Conservation (phyloP, 164 flowering plant genomes). For the Saururus chinensis region DNA sequence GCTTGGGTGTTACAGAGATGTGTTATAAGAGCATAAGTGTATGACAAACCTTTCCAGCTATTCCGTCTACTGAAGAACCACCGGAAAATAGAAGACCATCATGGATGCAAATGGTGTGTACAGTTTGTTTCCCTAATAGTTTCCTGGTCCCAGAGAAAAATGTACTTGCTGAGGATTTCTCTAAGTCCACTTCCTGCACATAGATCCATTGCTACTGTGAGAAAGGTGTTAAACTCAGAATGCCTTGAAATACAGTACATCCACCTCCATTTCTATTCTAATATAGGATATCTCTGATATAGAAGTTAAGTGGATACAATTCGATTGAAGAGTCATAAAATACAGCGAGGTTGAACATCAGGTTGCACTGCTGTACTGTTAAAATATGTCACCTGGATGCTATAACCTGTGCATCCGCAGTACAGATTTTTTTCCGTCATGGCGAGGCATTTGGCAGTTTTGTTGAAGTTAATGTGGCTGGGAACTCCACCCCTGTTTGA, state of each 20-base stretch:
- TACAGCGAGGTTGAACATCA: not conserved
- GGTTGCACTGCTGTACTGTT: too few species aligned
- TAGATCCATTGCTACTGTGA: not conserved
- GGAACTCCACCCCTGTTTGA: constrained; percentile 50
- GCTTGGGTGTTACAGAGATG: too few species aligned
- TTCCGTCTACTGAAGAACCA: constrained; percentile 62
- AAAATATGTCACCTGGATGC: constrained; percentile 40
- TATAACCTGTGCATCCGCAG: constrained; percentile 58
- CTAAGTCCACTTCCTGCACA: constrained; percentile 52
- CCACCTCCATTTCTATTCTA: not conserved
- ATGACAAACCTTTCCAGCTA: constrained; percentile 61
- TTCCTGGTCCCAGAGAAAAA: constrained; percentile 59
- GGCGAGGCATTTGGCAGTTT: constrained; percentile 44
- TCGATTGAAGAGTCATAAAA: too few species aligned
- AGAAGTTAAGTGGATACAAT: too few species aligned
- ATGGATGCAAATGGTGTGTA: constrained; percentile 30
- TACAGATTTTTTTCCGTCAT: constrained; percentile 38
- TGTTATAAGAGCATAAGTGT: not conserved
- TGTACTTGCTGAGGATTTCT: constrained; percentile 24
- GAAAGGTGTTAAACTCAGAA: not conserved
- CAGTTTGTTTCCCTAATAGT: constrained; percentile 51
- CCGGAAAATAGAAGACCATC: constrained; percentile 41
- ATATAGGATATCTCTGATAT: too few species aligned
- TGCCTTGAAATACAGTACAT: too few species aligned
- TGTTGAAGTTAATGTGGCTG: constrained; percentile 52